Evolutionary conservation across 306 rosid genomes (phyloP), one percentile per base, ranked within the genome.

Genomic region (Trifolium repens): DNA sequence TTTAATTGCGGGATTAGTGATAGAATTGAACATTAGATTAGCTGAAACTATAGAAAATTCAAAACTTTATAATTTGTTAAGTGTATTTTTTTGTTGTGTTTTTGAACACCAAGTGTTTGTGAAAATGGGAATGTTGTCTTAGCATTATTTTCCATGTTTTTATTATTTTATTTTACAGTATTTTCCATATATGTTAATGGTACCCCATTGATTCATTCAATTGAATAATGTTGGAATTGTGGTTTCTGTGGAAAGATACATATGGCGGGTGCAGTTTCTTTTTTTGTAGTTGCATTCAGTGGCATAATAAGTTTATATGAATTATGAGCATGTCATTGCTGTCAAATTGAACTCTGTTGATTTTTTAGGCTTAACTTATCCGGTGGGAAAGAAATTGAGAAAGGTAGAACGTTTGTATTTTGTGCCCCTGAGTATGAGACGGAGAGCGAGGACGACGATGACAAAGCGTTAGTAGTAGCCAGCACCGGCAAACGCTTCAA

Each of bases 401-500:
- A 84, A 76, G 78, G 74, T 78, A 77, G 63, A 68, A 81, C 86
- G 67, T 94, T 91, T 80, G 76, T 83, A 40, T 79, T 94, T 89
- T 81, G 80, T 6, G 91, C 89, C 3, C 54, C 60, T 8, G 96
- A 89, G 50, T 89, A 62, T 88, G 94, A 88, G 69, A 71, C 69
- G 5, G 90, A 85, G 7, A 71, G 85, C 3, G 63, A 77, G 14
- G 87, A 81, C 49, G 76, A 77, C 52, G 86, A 81, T 68, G 86
- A 77, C 57, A 75, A 30, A 59, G 82, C 62, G 43, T 78, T 67
- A 17, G 77, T 77, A 46, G 71, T 77, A 37, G 73, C 73, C 32
- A 82, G 22, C 54, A 80, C 62, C 39, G 86, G 49, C 39, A 86
- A 77, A 42, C 87, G 87, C 58, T 86, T 91, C 65, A 68, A 71